phyloP scores from a whole-genome alignment of 1,284 basidiomycete species.

The Irpex sp. region DNA sequence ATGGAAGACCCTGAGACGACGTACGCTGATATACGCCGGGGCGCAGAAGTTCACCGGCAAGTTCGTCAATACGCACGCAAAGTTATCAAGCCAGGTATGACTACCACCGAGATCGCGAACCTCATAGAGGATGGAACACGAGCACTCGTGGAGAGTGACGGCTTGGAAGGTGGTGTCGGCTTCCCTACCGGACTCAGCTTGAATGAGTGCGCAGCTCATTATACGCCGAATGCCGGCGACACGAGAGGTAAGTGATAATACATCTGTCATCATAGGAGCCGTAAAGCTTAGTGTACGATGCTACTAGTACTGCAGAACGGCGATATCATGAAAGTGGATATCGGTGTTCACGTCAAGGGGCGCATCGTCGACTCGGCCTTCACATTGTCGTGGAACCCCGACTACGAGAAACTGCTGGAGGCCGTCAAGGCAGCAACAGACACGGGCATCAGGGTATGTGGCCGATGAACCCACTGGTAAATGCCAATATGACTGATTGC shows the following conservation, averaged over 20 bases:
- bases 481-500: too few species aligned
- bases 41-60: slow-evolving; percentile 94
- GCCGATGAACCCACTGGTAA: not conserved
- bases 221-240: slow-evolving; percentile 95
- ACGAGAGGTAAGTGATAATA: slow-evolving; percentile 58
- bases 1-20: slow-evolving; percentile 79
- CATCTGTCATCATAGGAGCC: slow-evolving; percentile 10
- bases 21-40: slow-evolving; percentile 88
- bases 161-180: slow-evolving; percentile 83
- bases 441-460: slow-evolving; percentile 74
- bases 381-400: slow-evolving; percentile 87
- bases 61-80: slow-evolving; percentile 83
- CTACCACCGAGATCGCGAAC: slow-evolving; percentile 92
- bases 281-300: slow-evolving; percentile 2
- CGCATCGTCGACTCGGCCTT: slow-evolving; percentile 96
- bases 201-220: slow-evolving; percentile 97
- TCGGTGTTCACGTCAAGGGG: slow-evolving; percentile 96
- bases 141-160: slow-evolving; percentile 88
- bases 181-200: slow-evolving; percentile 97
- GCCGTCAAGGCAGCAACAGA: slow-evolving; percentile 95
- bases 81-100: slow-evolving; percentile 90
- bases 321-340: slow-evolving; percentile 96
- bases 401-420: slow-evolving; percentile 85
- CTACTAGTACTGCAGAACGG: slow-evolving; percentile 69
- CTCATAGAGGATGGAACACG: slow-evolving; percentile 91